These are phyloP conservation scores for Sideroxylon spinosum DNA, from an alignment of 179 eudicot species.

Conservation along the genomic window DNA sequence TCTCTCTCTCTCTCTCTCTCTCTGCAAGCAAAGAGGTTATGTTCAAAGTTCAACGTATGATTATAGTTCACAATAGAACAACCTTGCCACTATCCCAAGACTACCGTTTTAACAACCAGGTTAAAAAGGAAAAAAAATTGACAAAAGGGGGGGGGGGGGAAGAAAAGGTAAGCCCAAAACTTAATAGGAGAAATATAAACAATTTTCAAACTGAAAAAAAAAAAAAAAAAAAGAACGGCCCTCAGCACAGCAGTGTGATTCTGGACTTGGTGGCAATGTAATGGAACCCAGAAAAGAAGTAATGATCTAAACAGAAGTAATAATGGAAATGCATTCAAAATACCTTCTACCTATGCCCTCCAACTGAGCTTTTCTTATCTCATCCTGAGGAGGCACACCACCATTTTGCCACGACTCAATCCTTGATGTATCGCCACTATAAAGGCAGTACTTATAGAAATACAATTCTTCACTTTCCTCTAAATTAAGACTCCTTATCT, in stretches of 20 bases:
- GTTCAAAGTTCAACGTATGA: too few species aligned
- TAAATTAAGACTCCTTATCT: slow-evolving; percentile 4
- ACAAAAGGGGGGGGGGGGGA: too few species aligned
- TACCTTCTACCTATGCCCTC: slow-evolving; percentile 18
- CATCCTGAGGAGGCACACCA: slow-evolving; percentile 9
- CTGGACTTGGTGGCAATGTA: not conserved
- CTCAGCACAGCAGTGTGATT: not conserved
- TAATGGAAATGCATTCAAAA: too few species aligned
- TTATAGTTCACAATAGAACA: too few species aligned
- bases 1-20: too few species aligned
- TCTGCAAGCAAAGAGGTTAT: too few species aligned
- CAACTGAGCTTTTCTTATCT: slow-evolving; percentile 18
- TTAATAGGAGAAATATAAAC: not conserved
- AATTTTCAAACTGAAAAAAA: too few species aligned
- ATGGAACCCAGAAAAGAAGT: not conserved
- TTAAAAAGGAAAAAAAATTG: not conserved
- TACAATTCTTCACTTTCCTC: slow-evolving; percentile 10
- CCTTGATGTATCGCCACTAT: not conserved
- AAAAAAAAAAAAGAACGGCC: too few species aligned
- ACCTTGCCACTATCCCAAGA: too few species aligned
- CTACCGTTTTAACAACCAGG: too few species aligned
- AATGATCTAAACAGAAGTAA: not conserved
- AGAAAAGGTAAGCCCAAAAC: not conserved
- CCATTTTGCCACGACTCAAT: slow-evolving; percentile 12
- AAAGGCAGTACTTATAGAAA: slow-evolving; percentile 11